Base-by-base conservation (phyloP, 1,284 basidiomycete genomes). In the Ustilago nuda region DNA sequence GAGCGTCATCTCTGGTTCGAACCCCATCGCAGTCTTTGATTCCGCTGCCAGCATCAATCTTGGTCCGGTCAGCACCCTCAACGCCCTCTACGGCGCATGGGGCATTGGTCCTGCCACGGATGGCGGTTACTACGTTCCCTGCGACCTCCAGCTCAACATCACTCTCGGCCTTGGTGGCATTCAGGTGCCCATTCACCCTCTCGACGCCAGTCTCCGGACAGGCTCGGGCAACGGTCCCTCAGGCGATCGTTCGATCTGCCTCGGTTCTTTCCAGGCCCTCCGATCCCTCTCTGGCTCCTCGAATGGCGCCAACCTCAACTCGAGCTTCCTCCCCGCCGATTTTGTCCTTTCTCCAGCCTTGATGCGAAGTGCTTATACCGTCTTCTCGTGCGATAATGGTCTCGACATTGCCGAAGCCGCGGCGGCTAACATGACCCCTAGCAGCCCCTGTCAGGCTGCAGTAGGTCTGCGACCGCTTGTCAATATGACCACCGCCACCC, bases 241-340 rank as follows among this genome's bases (percentile, higher is more conserved):
- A 8, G 36, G 53, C 39, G 61, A 64, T 11, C 51, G 56, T 32
- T 60, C 69, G 54, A 58, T 62, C 58, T 83, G 82, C 56, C 62
- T 83, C 15, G 82, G 81, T 50, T 71, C 78, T n/a, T 83, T 83
- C 65, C 82, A 83, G 57, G 72, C 82, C 11, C 56, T 78, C 27
- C 66, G 65, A 12, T 70, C 67, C 36, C 68, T 72, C 48, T 76
- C 73, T 1, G 60, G 69, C 39, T 13, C 72, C 3, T 76, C 68
- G 12, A 68, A 56, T 32, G 63, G 66, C 46, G 52, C 68, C 54
- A 66, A 69, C 30, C 61, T 60, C 36, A 71, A 75, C 53, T 45
- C 71, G 27, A 72, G 64, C 48, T 64, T 66, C 59, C 60, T 76
- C 17, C 75, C 76, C 9, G 81, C 81, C 56, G 79, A 83, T 61